phyloP scores from a whole-genome alignment of 2,329 filamentous ascomycete genomes.

The Dactylellina sp. region DNA sequence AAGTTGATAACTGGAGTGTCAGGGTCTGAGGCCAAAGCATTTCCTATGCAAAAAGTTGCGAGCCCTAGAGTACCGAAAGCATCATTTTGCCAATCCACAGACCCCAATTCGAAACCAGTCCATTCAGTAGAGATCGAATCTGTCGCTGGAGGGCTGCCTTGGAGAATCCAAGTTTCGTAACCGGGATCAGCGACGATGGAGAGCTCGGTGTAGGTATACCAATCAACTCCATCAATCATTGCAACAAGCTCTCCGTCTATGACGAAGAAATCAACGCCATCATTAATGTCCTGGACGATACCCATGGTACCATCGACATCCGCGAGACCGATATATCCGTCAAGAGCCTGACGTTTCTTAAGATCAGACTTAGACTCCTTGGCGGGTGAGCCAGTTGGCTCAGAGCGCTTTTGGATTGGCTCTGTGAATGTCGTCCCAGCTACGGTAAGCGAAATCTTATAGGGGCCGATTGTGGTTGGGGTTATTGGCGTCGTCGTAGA shows the following conservation, averaged over 20 bases:
- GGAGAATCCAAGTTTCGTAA: slow-evolving; percentile 46
- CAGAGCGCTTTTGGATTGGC: slow-evolving; percentile 8
- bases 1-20: slow-evolving; percentile 33
- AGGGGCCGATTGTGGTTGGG: slow-evolving; percentile 30
- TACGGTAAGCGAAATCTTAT: slow-evolving; percentile 18
- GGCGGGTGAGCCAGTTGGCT: slow-evolving; percentile 4
- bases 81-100: slow-evolving; percentile 41
- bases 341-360: slow-evolving; percentile 19
- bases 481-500: neutral
- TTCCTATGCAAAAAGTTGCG: slow-evolving; percentile 19
- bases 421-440: slow-evolving; percentile 22
- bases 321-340: slow-evolving; percentile 45
- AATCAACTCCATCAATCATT: slow-evolving; percentile 13
- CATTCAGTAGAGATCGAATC: slow-evolving; percentile 48
- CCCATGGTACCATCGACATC: slow-evolving; percentile 39
- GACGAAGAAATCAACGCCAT: slow-evolving; percentile 37
- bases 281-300: neutral
- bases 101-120: slow-evolving; percentile 28
- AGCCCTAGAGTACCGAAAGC: slow-evolving; percentile 15
- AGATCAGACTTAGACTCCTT: neutral
- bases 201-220: slow-evolving; percentile 45
- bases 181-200: slow-evolving; percentile 37
- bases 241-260: slow-evolving; percentile 44
- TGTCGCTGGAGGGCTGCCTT: slow-evolving; percentile 11
- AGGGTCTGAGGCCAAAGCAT: slow-evolving; percentile 5